A percentile compares a stretch with the other conserved stretches of the same genome.
phyloP scores from a whole-genome alignment of 2,329 filamentous ascomycete species.

The Akanthomyces dipterigenus region DNA sequence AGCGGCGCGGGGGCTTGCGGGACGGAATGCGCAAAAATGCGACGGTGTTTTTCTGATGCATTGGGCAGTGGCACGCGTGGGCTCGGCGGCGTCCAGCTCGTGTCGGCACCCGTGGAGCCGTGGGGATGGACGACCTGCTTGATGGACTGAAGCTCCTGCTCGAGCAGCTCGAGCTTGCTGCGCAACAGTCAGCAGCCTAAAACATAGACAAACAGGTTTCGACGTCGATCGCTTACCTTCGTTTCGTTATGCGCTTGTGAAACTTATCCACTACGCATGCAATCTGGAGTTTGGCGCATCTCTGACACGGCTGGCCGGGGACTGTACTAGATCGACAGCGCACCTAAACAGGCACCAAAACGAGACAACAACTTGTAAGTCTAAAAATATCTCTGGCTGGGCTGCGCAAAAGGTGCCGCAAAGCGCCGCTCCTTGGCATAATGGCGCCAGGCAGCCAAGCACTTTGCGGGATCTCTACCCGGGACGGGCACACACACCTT shows the following conservation, averaged over 20 bases:
- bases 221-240: conserved; percentile 28
- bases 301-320: conserved; percentile 35
- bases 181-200: background rate
- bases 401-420: background rate
- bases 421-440: background rate
- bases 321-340: conserved; percentile 35
- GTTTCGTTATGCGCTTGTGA: conserved; percentile 39
- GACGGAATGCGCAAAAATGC: background rate
- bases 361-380: conserved; percentile 9
- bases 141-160: conserved; percentile 47
- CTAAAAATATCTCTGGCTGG: conserved; percentile 6
- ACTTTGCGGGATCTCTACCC: background rate
- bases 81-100: conserved; percentile 23
- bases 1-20: conserved; percentile 21
- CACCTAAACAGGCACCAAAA: conserved; percentile 25
- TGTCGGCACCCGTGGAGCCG: conserved; percentile 14
- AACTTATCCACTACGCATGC: conserved; percentile 40
- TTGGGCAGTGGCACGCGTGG: conserved; percentile 21
- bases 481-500: conserved; percentile 25
- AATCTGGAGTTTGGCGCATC: conserved; percentile 37
- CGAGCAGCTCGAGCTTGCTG: conserved; percentile 50
- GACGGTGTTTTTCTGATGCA: conserved; percentile 15
- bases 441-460: background rate
- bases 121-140: conserved; percentile 41
- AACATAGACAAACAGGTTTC: background rate